phyloP scores from a whole-genome alignment of 441 rosid genomes.

The Mallotus japonicus region DNA sequence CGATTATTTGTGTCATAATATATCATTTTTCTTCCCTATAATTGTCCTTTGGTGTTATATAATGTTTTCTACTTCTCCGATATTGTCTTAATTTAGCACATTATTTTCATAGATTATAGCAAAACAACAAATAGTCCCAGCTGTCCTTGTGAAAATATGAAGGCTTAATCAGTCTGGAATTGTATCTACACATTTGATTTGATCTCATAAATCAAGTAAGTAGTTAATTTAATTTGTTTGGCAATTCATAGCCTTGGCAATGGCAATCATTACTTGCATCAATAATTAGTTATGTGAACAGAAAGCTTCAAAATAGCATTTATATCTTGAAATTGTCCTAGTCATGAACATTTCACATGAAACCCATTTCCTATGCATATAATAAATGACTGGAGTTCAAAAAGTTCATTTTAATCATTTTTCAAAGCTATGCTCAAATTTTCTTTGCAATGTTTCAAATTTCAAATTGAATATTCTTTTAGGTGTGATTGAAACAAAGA shows the following conservation, averaged over 20 bases:
- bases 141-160: background rate
- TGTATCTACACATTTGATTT: background rate
- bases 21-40: too few relatives aligned
- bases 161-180: background rate
- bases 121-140: background rate
- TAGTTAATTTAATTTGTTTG: background rate
- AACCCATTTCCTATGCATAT: background rate
- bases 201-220: background rate
- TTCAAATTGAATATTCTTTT: background rate
- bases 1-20: too few relatives aligned
- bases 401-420: background rate
- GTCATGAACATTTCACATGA: slow-evolving; percentile 16
- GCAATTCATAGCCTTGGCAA: background rate
- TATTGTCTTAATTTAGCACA: too few relatives aligned
- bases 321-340: background rate
- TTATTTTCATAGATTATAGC: background rate
- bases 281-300: background rate
- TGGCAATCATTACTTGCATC: background rate
- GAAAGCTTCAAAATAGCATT: background rate
- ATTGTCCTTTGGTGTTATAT: too few relatives aligned
- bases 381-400: background rate
- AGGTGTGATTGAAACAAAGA: background rate
- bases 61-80: too few relatives aligned
- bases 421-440: background rate
- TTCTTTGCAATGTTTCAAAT: background rate